Base-by-base conservation (phyloP, 2,329 filamentous ascomycete species). In the Pseudopyricularia javanii region DNA sequence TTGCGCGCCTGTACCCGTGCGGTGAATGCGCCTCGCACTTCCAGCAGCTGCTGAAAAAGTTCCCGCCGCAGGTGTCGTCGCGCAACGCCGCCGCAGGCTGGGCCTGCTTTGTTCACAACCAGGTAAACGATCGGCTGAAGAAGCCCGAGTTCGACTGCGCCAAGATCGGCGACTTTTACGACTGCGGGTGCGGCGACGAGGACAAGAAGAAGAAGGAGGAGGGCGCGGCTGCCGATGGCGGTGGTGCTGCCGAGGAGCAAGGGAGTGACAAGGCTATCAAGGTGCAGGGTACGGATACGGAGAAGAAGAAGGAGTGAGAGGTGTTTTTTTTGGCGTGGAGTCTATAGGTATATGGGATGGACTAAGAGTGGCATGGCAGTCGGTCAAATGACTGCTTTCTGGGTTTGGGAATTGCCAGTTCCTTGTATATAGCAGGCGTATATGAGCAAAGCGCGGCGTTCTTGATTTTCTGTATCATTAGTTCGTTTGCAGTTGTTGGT, bases 21-120 rank as follows among this genome's bases (percentile, higher is more conserved):
- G 82, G 83, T 60, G 82, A 86, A 60, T 86, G 83, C 66, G 83
- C 82, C 8, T 67, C 73, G 20, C 83, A 86, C 69, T 86, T 86
- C 66, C 80, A 80, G 58, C 70, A 74, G 61, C 64, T 86, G 49
- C 69, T 86, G 26, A 68, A 71, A 26, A 72, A 83, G 58, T 85
- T 76, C 60, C 83, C 82, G 20, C 82, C 83, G 1, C 83, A 86
- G 66, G 79, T 79, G 37, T 75, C 78, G 56, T 78, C 76, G 52
- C 74, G 83, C 55, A 82, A 79, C 59, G 74, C 78, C 8, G 82
- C 82, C 0, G 80, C 80, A 1, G 80, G 80, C 12, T 86, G 83
- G 83, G 74, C 82, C 14, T 86, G 83, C 61, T 79, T 80, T 63
- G 75, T 81, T 24, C 83, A 86, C 61, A 86, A 86, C 60, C 68